Conservation (phyloP, 1,284 basidiomycete species). For the Trametes pubescens region DNA sequence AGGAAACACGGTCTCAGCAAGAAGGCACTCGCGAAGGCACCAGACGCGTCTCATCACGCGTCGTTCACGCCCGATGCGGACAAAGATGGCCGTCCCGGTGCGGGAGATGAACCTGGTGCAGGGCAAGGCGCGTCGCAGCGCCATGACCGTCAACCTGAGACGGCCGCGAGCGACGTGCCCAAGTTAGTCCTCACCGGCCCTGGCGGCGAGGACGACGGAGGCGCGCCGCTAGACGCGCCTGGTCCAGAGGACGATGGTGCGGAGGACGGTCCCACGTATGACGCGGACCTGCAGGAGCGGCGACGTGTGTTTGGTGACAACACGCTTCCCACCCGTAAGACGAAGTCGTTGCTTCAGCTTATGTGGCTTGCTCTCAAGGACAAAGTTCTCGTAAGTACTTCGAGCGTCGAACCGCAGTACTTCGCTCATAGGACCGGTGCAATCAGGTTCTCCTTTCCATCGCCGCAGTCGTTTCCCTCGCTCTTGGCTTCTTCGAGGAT, state of each 20-base stretch:
- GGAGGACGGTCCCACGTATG: slow-evolving; percentile 52
- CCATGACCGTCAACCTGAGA: slow-evolving; percentile 46
- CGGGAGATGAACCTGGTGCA: slow-evolving; percentile 34
- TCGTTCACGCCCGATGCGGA: slow-evolving; percentile 18
- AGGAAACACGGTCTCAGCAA: slow-evolving; percentile 60
- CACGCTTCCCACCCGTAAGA: slow-evolving; percentile 77
- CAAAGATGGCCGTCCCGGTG: slow-evolving; percentile 32
- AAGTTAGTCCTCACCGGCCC: slow-evolving; percentile 55
- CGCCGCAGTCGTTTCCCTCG: slow-evolving; percentile 92
- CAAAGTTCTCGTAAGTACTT: slow-evolving; percentile 82
- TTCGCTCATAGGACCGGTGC: neutral
- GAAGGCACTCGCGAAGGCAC: slow-evolving; percentile 22
- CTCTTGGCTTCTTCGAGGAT: slow-evolving; percentile 94
- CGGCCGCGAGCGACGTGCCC: slow-evolving; percentile 41
- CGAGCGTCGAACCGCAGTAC: neutral
- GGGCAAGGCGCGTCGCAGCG: slow-evolving; percentile 42
- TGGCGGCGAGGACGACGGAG: slow-evolving; percentile 42
- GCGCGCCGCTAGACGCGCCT: slow-evolving; percentile 27
- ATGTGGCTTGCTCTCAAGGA: slow-evolving; percentile 98
- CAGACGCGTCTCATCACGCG: slow-evolving; percentile 22
- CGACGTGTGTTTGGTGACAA: slow-evolving; percentile 86
- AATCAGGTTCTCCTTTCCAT: slow-evolving; percentile 86
- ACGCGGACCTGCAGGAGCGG: slow-evolving; percentile 70
- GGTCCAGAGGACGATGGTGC: slow-evolving; percentile 34
- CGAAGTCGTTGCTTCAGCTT: slow-evolving; percentile 83